Conservation (phyloP, 169 alveolate species). For the Plasmodium falciparum region DNA sequence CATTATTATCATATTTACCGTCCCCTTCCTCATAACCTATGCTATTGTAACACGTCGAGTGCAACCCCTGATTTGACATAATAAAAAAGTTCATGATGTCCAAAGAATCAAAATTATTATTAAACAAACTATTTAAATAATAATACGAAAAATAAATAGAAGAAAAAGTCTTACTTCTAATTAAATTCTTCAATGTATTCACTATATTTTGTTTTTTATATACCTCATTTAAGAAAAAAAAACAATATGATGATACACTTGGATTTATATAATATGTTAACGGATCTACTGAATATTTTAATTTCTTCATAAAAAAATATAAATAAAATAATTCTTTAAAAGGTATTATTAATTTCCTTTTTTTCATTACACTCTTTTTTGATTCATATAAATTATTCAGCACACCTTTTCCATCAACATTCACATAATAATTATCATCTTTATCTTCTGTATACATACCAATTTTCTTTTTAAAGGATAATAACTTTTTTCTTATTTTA, state of each 20-base stretch:
- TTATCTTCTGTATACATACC: not conserved
- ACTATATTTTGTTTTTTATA: not conserved
- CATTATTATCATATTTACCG: not conserved
- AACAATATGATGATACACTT: slow-evolving; percentile 54
- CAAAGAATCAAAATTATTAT: slow-evolving; percentile 9
- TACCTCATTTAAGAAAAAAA: slow-evolving; percentile 54
- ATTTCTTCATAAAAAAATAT: slow-evolving; percentile 70
- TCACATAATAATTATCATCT: not conserved
- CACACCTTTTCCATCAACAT: not conserved
- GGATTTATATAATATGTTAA: slow-evolving; percentile 66
- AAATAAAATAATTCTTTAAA: slow-evolving; percentile 69
- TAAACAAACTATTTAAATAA: slow-evolving; percentile 35
- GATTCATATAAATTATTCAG: not conserved
- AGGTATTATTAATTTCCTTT: slow-evolving; percentile 34
- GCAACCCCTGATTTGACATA: slow-evolving; percentile 37
- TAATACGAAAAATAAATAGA: slow-evolving; percentile 36
- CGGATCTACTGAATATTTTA: slow-evolving; percentile 74
- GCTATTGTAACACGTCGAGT: slow-evolving; percentile 20
- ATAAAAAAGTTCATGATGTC: slow-evolving; percentile 52
- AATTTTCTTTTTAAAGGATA: slow-evolving; percentile 6
- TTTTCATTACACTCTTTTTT: slow-evolving; percentile 10
- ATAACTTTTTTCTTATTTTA: slow-evolving; percentile 51
- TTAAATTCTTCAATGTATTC: slow-evolving; percentile 13
- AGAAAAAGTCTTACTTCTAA: slow-evolving; percentile 44
- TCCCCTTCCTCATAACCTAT: not conserved